A percentile compares a stretch with the other conserved stretches of the same genome.
These are phyloP conservation scores for Sanghuangporus weigelae DNA, from an alignment of 1,284 basidiomycete species.

Conservation along the genomic window DNA sequence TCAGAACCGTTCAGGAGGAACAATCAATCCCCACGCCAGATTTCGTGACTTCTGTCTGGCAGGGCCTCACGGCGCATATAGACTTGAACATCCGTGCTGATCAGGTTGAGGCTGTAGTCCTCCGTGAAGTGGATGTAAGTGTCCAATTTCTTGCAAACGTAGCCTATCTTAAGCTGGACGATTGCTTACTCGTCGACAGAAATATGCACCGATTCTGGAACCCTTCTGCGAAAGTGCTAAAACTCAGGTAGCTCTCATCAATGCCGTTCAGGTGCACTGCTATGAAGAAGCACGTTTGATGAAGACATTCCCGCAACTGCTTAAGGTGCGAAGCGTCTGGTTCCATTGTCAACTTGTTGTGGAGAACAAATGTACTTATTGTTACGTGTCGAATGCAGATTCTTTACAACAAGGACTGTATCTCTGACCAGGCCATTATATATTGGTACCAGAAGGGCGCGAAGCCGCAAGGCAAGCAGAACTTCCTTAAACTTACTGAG, in stretches of 20 bases:
- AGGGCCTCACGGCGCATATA: conserved; percentile 79
- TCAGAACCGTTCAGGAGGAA: conserved; percentile 67
- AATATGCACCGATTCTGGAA: conserved; percentile 80
- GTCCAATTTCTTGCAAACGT: not conserved
- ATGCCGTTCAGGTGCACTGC: conserved; percentile 90
- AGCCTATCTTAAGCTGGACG: not conserved
- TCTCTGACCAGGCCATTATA: conserved; percentile 93
- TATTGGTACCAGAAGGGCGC: conserved; percentile 98
- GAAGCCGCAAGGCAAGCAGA: conserved; percentile 89
- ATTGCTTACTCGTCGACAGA: conserved; percentile 38
- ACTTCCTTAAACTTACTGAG: conserved; percentile 88
- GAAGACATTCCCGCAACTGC: conserved; percentile 89
- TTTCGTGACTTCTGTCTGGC: conserved; percentile 86
- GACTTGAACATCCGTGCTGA: conserved; percentile 88
- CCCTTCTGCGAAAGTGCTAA: conserved; percentile 85
- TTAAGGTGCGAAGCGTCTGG: conserved; percentile 57
- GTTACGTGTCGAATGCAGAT: conserved; percentile 43
- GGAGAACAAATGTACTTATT: not conserved
- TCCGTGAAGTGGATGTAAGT: conserved; percentile 79
- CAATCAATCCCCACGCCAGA: conserved; percentile 76
- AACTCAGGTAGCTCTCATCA: conserved; percentile 88
- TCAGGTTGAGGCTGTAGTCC: conserved; percentile 80
- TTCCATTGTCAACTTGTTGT: not conserved
- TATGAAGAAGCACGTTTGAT: conserved; percentile 93
- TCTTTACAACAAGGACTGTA: conserved; percentile 91